Evolutionary conservation across 305 asterid genomes (phyloP).

Genomic region (Plantago coronopus): DNA sequence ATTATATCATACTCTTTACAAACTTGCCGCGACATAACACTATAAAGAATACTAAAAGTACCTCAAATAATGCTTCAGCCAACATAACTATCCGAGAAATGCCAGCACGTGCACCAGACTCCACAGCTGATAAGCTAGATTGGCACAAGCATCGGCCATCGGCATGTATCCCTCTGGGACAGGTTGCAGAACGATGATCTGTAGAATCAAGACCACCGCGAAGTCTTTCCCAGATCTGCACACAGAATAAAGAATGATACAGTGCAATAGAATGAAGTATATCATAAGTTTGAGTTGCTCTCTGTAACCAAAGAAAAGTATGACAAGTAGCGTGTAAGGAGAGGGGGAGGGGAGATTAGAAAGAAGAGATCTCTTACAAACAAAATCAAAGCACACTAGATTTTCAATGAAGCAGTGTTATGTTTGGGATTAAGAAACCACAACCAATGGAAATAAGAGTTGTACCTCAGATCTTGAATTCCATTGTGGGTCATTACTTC

Average conservation of each 20-base stretch:
- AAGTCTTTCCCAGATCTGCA: conserved; percentile 71
- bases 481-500: conserved; percentile 47
- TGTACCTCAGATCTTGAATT: conserved; percentile 78
- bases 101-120: conserved; percentile 66
- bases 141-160: conserved; percentile 77
- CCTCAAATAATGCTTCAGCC: conserved; percentile 97
- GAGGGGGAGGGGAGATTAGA: background rate
- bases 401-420: too few relatives aligned
- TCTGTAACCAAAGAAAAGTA: background rate
- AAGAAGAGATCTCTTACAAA: background rate
- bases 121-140: conserved; percentile 56
- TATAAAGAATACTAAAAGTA: conserved; percentile 22
- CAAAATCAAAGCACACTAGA: too few relatives aligned
- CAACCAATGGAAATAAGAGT: conserved; percentile 1
- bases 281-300: conserved; percentile 7
- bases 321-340: background rate
- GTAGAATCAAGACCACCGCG: conserved; percentile 44
- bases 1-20: background rate
- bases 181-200: conserved; percentile 41
- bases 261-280: conserved; percentile 14
- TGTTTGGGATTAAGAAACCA: background rate
- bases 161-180: conserved; percentile 74
- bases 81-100: conserved; percentile 85
- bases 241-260: conserved; percentile 18
- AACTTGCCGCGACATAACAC: conserved; percentile 17